Evolutionary conservation across 192 early-diverging fungal species (phyloP).

Genomic region (Coemansia sp.): DNA sequence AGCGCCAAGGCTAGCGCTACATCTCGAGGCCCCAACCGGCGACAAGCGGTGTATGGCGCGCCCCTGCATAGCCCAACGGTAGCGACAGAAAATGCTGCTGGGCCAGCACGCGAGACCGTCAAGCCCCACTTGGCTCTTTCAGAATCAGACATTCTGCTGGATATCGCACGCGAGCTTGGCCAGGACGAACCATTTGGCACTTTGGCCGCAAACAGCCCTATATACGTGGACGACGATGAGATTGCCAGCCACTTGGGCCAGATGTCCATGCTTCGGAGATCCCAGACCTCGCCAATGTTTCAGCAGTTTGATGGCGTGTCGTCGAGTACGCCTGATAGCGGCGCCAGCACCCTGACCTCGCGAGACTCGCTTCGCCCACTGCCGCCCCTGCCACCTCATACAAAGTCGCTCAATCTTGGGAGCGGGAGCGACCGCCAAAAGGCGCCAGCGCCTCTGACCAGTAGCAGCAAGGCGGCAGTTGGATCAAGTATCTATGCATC

Average conservation of each 20-base stretch:
- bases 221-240: constrained; percentile 39
- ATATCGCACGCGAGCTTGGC: constrained; percentile 52
- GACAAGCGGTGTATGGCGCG: constrained; percentile 37
- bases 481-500: background rate
- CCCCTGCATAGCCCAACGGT: constrained; percentile 17
- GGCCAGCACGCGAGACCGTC: constrained; percentile 2
- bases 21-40: constrained; percentile 15
- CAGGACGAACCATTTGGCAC: constrained; percentile 32
- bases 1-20: background rate
- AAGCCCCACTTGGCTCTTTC: background rate
- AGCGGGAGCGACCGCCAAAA: constrained; percentile 9
- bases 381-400: constrained; percentile 22
- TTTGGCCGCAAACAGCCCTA: constrained; percentile 20
- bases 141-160: constrained; percentile 33
- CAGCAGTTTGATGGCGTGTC: constrained; percentile 14
- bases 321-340: constrained; percentile 6
- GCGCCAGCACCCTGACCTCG: background rate
- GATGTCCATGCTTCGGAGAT: constrained; percentile 15
- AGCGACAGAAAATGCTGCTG: constrained; percentile 1
- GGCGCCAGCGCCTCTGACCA: background rate
- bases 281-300: constrained; percentile 25
- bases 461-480: background rate
- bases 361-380: constrained; percentile 18
- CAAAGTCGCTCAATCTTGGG: constrained; percentile 24
- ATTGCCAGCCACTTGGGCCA: constrained; percentile 31